Evolutionary conservation across 2,329 filamentous ascomycete species (phyloP), one percentile per base, ranked within the genome.

Genomic region (Elsinoe ampelina): DNA sequence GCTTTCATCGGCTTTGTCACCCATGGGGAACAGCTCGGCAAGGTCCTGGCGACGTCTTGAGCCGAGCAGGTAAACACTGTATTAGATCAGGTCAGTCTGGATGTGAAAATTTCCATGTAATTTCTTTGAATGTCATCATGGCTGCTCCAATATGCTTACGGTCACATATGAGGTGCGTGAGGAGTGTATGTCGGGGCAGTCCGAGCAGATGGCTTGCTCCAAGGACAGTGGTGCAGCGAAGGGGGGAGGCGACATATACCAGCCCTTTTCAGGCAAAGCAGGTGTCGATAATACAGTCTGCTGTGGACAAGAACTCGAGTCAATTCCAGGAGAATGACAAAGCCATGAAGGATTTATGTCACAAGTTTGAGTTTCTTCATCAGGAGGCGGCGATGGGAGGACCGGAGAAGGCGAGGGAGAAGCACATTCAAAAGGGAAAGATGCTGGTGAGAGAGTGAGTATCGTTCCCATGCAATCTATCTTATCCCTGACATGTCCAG

Each of bases 351-450:
- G 82, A 87, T 63, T 80, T 90, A 56, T 83, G 89, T 67, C 74
- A 76, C 57, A 80, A 79, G 17, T 78, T 97, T 65, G 79, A 84
- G 59, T 75, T 77, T 55, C 77, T 97, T 58, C 89, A 92, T 58
- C 73, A 77, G 47, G 82, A 79, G 62, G 66, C 63, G 7, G 56
- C 59, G 8, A 78, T 81, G 61, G 92, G 92, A 55, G 93, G 93
- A 0, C 75, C 88, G 1, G 80, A 84, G 58, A 93, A 93, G 70
- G 88, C 92, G 3, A 79, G 87, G 58, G 83, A 92, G 61, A 96
- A 96, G 75, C 92, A 97, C 68, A 72, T 95, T 19, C 82, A 85
- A 34, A 79, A 91, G 64, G 88, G 89, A 61, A 97, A 97, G 79
- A 95, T 97, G 90, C 79, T 98, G 57, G 89, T 91, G 2, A 78